Conservation (phyloP, 768 basidiomycete species). For the Lactarius deliciosus region DNA sequence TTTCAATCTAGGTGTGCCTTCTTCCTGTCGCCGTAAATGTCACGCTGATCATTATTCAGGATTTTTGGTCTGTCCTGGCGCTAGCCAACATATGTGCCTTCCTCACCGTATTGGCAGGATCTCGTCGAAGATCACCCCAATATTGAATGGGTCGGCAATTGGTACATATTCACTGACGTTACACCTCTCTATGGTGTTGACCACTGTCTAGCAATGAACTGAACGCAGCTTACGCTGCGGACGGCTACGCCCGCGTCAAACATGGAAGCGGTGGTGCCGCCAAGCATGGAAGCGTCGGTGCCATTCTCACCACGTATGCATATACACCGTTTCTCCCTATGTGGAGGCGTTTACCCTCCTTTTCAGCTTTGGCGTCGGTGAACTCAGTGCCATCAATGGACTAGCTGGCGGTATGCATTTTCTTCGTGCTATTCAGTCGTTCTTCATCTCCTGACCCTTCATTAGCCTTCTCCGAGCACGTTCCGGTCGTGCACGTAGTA, state of each 20-base stretch:
- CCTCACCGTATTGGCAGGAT: conserved; percentile 49
- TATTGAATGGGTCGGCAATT: conserved; percentile 87
- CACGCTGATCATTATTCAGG: conserved; percentile 29
- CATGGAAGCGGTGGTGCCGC: conserved; percentile 62
- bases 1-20: conserved; percentile 62
- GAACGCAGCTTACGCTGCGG: conserved; percentile 88
- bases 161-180: conserved; percentile 41
- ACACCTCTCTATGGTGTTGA: not conserved
- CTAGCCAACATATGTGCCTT: conserved; percentile 13
- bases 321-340: not conserved
- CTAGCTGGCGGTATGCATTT: conserved; percentile 62
- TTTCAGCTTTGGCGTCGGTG: conserved; percentile 86
- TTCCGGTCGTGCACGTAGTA: conserved; percentile 87
- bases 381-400: conserved; percentile 83
- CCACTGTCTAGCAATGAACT: conserved; percentile 65
- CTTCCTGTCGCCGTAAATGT: not conserved
- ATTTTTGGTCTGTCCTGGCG: conserved; percentile 45
- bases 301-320: conserved; percentile 70
- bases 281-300: conserved; percentile 70
- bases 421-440: not conserved
- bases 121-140: conserved; percentile 74
- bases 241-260: conserved; percentile 90
- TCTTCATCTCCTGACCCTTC: not conserved
- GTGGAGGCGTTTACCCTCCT: not conserved
- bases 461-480: conserved; percentile 79